Evolutionary conservation across 1,284 basidiomycete species (phyloP).

Genomic region (Exobasidium rhododendri): DNA sequence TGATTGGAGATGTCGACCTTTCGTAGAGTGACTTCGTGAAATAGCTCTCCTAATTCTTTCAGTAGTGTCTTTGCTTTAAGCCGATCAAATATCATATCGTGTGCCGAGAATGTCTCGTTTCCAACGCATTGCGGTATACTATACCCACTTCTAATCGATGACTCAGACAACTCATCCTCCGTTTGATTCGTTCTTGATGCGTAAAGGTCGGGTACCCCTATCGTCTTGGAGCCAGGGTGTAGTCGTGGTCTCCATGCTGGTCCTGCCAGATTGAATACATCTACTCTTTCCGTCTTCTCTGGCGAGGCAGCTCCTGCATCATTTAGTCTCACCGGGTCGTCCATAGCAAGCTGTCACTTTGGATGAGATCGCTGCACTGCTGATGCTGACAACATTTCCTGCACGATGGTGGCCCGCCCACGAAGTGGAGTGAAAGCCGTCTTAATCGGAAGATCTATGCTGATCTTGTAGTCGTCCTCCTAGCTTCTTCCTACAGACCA

Average conservation of each 20-base stretch:
- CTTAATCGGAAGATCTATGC: too few relatives aligned
- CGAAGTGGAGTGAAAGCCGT: too few relatives aligned
- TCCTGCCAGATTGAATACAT: constrained; percentile 28
- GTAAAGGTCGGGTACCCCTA: constrained; percentile 67
- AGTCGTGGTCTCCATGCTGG: constrained; percentile 46
- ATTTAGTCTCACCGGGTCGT: too few relatives aligned
- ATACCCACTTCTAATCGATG: constrained; percentile 76
- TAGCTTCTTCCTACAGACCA: too few relatives aligned
- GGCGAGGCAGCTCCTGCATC: neutral
- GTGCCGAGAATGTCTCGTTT: constrained; percentile 62
- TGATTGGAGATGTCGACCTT: constrained; percentile 22
- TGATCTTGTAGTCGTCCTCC: too few relatives aligned
- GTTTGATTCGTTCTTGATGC: constrained; percentile 65
- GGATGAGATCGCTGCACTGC: too few relatives aligned
- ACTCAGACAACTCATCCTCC: constrained; percentile 76
- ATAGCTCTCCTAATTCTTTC: constrained; percentile 23
- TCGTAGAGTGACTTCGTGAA: constrained; percentile 34
- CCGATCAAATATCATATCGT: constrained; percentile 60
- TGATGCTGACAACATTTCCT: too few relatives aligned
- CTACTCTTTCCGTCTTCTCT: neutral
- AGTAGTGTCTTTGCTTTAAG: constrained; percentile 50
- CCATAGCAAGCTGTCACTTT: too few relatives aligned
- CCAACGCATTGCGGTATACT: constrained; percentile 56
- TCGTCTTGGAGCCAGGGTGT: constrained; percentile 24
- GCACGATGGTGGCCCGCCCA: too few relatives aligned